Evolutionary conservation across 371 early-diverging fungal genomes (phyloP).

Genomic region (Haplosporangium sp.): DNA sequence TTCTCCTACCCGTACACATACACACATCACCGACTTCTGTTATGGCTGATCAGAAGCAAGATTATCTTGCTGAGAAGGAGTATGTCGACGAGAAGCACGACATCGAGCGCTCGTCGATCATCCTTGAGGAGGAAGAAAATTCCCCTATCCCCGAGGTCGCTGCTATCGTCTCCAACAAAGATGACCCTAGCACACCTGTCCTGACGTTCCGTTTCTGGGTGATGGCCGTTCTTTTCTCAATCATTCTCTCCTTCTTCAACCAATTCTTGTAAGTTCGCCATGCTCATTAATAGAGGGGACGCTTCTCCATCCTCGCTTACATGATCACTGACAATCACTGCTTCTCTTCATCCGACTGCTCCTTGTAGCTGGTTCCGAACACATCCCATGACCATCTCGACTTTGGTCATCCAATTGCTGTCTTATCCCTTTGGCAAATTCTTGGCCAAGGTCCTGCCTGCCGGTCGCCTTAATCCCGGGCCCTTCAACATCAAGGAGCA

Average conservation of each 20-base stretch:
- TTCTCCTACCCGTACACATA: neutral
- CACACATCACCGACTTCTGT: neutral
- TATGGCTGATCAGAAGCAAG: slow-evolving; percentile 29
- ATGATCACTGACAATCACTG: neutral
- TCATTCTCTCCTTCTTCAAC: slow-evolving; percentile 71
- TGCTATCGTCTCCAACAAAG: slow-evolving; percentile 57
- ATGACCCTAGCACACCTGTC: slow-evolving; percentile 72
- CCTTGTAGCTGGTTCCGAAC: slow-evolving; percentile 34
- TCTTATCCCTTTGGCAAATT: slow-evolving; percentile 64
- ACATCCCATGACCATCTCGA: slow-evolving; percentile 29
- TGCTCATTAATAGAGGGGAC: too few relatives aligned
- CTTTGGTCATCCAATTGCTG: slow-evolving; percentile 61
- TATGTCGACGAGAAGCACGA: slow-evolving; percentile 29
- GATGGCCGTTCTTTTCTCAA: slow-evolving; percentile 72
- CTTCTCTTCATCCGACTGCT: neutral
- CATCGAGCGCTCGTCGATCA: slow-evolving; percentile 25
- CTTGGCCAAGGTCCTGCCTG: slow-evolving; percentile 59
- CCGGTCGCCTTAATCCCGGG: slow-evolving; percentile 71
- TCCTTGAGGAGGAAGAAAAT: slow-evolving; percentile 51
- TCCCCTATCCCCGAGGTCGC: slow-evolving; percentile 54
- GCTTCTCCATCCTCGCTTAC: neutral
- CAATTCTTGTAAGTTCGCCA: slow-evolving; percentile 62
- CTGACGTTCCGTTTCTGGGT: slow-evolving; percentile 82
- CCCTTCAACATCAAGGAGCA: slow-evolving; percentile 84
- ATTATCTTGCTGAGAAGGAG: slow-evolving; percentile 27